Percentiles rank a stretch among this genome's conserved stretches.
These are phyloP conservation scores for Colletotrichum sp. DNA, from an alignment of 2,329 filamentous ascomycete species.

Conservation along the genomic window DNA sequence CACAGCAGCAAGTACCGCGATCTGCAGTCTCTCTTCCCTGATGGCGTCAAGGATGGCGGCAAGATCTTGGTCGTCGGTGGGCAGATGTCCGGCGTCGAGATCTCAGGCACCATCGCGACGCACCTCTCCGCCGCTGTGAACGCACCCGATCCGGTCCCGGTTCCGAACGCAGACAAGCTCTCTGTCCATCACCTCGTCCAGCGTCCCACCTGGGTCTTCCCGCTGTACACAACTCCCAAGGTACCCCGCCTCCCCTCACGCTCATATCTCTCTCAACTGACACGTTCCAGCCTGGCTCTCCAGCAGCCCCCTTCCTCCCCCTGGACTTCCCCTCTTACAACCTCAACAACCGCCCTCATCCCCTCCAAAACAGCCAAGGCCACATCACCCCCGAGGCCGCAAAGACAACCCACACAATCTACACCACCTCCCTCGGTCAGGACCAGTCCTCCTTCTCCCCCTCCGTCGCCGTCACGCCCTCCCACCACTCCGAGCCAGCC, in stretches of 20 bases:
- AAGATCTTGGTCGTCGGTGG: conserved; percentile 79
- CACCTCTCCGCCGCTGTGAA: conserved; percentile 70
- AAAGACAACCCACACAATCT: conserved; percentile 56
- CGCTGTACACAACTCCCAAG: conserved; percentile 59
- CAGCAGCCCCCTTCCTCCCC: conserved; percentile 70
- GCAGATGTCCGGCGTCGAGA: conserved; percentile 84
- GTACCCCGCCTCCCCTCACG: conserved; percentile 32
- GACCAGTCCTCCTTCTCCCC: conserved; percentile 59
- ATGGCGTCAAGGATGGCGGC: conserved; percentile 42
- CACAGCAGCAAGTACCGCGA: conserved; percentile 74
- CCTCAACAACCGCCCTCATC: conserved; percentile 62
- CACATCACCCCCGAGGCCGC: conserved; percentile 66
- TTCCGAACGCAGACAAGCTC: conserved; percentile 53
- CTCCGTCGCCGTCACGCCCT: conserved; percentile 34
- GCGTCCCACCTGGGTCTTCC: conserved; percentile 75
- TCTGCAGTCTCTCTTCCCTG: conserved; percentile 51
- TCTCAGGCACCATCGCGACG: conserved; percentile 73
- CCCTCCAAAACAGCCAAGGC: conserved; percentile 68
- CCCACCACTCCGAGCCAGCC: conserved; percentile 55
- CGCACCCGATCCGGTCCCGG: conserved; percentile 48
- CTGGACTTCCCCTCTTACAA: conserved; percentile 78
- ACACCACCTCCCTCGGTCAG: conserved; percentile 52
- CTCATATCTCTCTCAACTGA: conserved; percentile 17
- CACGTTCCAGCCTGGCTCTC: conserved; percentile 43
- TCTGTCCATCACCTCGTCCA: conserved; percentile 73